Evolutionary conservation across 768 basidiomycete species (phyloP).

Genomic region (Boletus subparvulus): DNA sequence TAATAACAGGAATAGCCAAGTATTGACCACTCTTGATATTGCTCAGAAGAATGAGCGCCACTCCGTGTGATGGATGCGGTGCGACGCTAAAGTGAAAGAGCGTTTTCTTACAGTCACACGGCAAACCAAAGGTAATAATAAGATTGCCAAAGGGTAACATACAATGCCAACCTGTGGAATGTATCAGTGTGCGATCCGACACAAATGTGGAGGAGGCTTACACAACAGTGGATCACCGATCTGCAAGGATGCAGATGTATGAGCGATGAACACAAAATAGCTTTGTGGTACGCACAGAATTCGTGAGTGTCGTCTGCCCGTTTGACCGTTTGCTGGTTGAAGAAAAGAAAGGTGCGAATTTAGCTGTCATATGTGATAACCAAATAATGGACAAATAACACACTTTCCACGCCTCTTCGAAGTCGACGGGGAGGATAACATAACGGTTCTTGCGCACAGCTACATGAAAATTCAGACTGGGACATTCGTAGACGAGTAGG

Average conservation of each 20-base stretch:
- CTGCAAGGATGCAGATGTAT: conserved; percentile 26
- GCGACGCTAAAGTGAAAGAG: conserved; percentile 89
- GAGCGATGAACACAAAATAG: neutral
- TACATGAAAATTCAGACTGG: conserved; percentile 9
- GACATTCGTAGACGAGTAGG: neutral
- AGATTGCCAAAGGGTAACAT: conserved; percentile 35
- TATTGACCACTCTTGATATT: conserved; percentile 44
- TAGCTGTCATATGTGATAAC: conserved; percentile 31
- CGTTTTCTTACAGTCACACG: conserved; percentile 26
- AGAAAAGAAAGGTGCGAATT: conserved; percentile 33
- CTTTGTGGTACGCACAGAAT: conserved; percentile 68
- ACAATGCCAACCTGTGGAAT: conserved; percentile 31
- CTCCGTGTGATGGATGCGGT: conserved; percentile 55
- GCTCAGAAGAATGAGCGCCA: conserved; percentile 87
- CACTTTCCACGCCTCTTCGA: conserved; percentile 99
- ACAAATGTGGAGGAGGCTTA: conserved; percentile 38
- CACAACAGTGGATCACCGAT: conserved; percentile 37
- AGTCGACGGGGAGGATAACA: conserved; percentile 93
- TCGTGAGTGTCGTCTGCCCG: conserved; percentile 94
- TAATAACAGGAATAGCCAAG: conserved; percentile 33
- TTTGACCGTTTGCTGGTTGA: conserved; percentile 90
- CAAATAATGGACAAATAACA: conserved; percentile 59
- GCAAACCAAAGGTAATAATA: conserved; percentile 13
- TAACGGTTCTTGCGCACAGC: conserved; percentile 99
- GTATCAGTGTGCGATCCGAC: conserved; percentile 14